Percentiles rank a stretch among this genome's conserved stretches.
These are phyloP conservation scores for Castanea mollissima DNA, from an alignment of 306 rosid genomes.

Conservation along the genomic window DNA sequence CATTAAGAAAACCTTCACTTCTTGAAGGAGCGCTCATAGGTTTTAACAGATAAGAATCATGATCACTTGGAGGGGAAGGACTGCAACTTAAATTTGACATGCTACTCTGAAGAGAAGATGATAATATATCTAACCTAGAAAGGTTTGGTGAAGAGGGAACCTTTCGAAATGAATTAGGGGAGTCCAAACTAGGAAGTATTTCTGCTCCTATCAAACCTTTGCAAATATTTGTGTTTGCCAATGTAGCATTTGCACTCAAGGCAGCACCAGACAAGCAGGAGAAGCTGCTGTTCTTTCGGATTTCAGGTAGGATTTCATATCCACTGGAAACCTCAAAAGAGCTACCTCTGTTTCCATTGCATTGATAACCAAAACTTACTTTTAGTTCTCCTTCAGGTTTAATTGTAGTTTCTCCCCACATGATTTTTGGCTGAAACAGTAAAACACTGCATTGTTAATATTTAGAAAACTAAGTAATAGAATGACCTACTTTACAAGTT, in stretches of 20 bases:
- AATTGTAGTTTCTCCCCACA: slow-evolving; percentile 44
- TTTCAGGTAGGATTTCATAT: slow-evolving; percentile 40
- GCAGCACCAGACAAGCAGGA: slow-evolving; percentile 99
- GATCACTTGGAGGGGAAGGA: slow-evolving; percentile 61
- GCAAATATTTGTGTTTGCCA: slow-evolving; percentile 94
- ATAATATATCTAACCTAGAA: slow-evolving; percentile 69
- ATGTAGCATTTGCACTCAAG: slow-evolving; percentile 89
- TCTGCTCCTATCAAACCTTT: slow-evolving; percentile 87
- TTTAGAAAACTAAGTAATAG: no score
- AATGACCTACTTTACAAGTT: neutral
- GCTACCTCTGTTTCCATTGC: slow-evolving; percentile 45
- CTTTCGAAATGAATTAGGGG: slow-evolving; percentile 88
- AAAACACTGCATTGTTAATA: slow-evolving; percentile 21
- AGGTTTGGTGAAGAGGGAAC: slow-evolving; percentile 76
- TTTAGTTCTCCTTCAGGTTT: slow-evolving; percentile 72
- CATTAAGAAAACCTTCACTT: slow-evolving; percentile 74
- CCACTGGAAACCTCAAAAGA: slow-evolving; percentile 38
- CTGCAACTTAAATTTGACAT: slow-evolving; percentile 84
- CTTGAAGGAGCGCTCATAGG: slow-evolving; percentile 57
- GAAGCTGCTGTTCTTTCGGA: slow-evolving; percentile 81
- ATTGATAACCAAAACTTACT: slow-evolving; percentile 96
- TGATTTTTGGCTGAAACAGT: slow-evolving; percentile 16
- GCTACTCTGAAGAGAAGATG: slow-evolving; percentile 78
- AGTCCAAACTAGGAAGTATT: slow-evolving; percentile 94
- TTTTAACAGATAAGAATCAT: slow-evolving; percentile 57